Percentiles rank a stretch among this genome's conserved stretches.
Evolutionary conservation across 2,329 filamentous ascomycete genomes (phyloP).

Genomic region (Venturia aucupariae): DNA sequence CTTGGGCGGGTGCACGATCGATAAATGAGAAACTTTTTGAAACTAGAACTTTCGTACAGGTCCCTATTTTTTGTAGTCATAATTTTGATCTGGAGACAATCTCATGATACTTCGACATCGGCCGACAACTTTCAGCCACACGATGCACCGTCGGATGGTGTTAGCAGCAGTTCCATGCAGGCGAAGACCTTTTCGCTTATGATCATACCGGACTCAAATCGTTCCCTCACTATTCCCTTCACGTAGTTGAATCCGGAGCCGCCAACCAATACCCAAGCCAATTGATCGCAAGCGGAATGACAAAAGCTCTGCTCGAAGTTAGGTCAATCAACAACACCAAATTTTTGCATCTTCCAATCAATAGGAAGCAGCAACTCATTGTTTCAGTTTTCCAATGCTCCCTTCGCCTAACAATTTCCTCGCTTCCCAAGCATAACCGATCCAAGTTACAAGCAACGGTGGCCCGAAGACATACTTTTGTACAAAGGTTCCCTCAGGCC

Average conservation of each 20-base stretch:
- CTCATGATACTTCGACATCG: no score
- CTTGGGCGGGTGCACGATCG: no score
- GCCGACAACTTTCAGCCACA: no score
- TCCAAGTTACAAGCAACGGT: conserved; percentile 21
- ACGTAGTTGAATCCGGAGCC: background rate
- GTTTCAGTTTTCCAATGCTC: background rate
- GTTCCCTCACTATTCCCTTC: background rate
- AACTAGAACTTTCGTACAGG: no score
- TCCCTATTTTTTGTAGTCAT: no score
- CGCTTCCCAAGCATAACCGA: conserved; percentile 25
- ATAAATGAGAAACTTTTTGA: no score
- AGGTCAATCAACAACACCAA: background rate
- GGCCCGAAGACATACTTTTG: conserved; percentile 27
- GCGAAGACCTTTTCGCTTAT: no score
- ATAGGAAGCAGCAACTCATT: background rate
- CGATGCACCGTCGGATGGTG: no score
- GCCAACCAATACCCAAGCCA: background rate
- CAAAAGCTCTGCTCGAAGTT: background rate
- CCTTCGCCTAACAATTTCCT: conserved; percentile 7
- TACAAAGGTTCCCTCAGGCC: conserved; percentile 23
- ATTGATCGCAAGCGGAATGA: background rate
- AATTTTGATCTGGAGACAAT: no score
- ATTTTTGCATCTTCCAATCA: background rate
- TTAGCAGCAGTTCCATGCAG: no score
- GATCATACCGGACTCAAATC: background rate